A percentile compares a stretch with the other conserved stretches of the same genome.
Evolutionary conservation across 768 basidiomycete species (phyloP).

Genomic region (Calocera viscosa): DNA sequence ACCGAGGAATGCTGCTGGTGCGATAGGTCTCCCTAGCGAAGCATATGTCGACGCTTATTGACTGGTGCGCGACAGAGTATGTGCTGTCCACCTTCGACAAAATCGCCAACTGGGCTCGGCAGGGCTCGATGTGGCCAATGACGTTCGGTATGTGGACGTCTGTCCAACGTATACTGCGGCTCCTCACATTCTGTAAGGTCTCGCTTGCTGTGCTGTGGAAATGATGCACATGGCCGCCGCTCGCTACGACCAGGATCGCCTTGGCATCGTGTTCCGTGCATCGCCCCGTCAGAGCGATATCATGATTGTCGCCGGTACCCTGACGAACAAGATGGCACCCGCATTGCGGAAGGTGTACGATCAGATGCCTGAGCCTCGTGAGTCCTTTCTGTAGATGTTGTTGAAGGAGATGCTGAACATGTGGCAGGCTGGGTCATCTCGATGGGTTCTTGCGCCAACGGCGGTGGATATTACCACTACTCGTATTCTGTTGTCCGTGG

Average conservation of each 20-base stretch:
- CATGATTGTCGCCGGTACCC: conserved; percentile 97
- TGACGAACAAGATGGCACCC: conserved; percentile 99
- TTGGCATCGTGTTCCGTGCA: conserved; percentile 98
- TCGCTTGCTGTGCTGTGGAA: conserved; percentile 98
- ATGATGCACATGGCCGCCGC: conserved; percentile 99
- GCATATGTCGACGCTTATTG: background rate
- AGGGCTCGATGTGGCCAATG: conserved; percentile 99
- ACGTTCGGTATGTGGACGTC: conserved; percentile 52
- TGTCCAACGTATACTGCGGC: background rate
- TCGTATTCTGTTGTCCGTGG: conserved; percentile 98
- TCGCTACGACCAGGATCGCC: conserved; percentile 93
- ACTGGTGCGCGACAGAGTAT: conserved; percentile 50
- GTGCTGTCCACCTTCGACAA: conserved; percentile 93
- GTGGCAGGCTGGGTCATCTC: conserved; percentile 88
- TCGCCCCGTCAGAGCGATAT: conserved; percentile 94
- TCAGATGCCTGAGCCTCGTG: conserved; percentile 96
- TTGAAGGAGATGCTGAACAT: conserved; percentile 3
- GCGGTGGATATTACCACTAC: conserved; percentile 94
- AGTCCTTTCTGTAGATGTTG: conserved; percentile 22
- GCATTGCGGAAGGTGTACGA: conserved; percentile 92
- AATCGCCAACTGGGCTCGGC: conserved; percentile 91
- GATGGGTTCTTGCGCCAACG: conserved; percentile 99
- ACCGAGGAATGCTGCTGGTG: conserved; percentile 82
- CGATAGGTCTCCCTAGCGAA: conserved; percentile 20
- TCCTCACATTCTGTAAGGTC: conserved; percentile 37